These are phyloP conservation scores for Fabrea salina DNA, from an alignment of 169 alveolate species.

Conservation along the genomic window DNA sequence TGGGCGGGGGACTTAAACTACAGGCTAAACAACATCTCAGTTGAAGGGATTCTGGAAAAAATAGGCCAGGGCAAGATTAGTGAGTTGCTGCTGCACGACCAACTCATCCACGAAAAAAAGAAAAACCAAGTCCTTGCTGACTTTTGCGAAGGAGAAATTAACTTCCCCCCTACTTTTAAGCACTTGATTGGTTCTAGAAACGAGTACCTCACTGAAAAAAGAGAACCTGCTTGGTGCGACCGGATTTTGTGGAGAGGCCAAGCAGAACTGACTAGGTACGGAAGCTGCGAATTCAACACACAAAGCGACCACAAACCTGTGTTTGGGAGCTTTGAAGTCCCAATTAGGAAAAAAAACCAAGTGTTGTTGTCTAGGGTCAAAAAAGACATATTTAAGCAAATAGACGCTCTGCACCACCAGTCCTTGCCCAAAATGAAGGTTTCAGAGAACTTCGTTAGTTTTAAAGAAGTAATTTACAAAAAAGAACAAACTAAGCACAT, in stretches of 20 bases:
- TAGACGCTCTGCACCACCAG: not conserved
- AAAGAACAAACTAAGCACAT: not conserved
- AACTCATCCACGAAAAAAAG: not conserved
- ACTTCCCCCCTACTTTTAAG: conserved; percentile 90
- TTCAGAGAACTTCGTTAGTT: no score
- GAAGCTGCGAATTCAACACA: not conserved
- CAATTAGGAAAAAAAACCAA: not conserved
- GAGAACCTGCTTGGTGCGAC: conserved; percentile 94
- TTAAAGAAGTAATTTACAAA: not conserved
- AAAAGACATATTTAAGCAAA: not conserved
- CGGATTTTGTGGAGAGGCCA: conserved; percentile 59
- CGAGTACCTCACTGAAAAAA: conserved; percentile 55
- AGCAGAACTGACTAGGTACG: not conserved
- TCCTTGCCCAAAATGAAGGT: not conserved
- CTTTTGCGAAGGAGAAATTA: conserved; percentile 80
- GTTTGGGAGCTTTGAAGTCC: not conserved
- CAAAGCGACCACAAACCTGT: conserved; percentile 13
- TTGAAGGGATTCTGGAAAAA: conserved; percentile 42
- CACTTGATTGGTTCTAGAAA: conserved; percentile 81
- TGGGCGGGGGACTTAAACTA: conserved; percentile 53
- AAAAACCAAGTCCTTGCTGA: conserved; percentile 23
- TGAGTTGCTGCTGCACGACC: not conserved
- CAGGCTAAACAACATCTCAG: conserved; percentile 38
- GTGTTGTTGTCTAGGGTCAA: not conserved
- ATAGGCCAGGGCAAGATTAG: not conserved